phyloP scores from a whole-genome alignment of 345 rosid genomes.

The Crucihimalaya himalaica region DNA sequence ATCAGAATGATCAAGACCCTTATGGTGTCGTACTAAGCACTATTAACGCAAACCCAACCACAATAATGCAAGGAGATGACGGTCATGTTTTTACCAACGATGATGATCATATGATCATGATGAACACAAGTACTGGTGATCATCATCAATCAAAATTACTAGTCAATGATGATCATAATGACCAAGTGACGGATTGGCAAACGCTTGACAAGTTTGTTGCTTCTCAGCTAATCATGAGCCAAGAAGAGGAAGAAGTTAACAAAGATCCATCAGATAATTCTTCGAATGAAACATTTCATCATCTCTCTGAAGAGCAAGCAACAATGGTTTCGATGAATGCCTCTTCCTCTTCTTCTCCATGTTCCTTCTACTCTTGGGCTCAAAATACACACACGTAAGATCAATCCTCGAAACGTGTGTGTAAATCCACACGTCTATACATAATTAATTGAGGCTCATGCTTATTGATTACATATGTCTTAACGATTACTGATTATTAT shows the following conservation, averaged over 20 bases:
- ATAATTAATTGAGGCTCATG: slow-evolving; percentile 1
- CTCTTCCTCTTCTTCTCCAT: slow-evolving; percentile 32
- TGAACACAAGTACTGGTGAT: slow-evolving; percentile 27
- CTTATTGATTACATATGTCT: slow-evolving; percentile 19
- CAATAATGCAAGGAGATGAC: slow-evolving; percentile 30
- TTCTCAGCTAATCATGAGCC: slow-evolving; percentile 40
- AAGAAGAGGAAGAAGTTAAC: slow-evolving; percentile 39
- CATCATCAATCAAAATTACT: slow-evolving; percentile 24
- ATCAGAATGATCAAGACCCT: slow-evolving; percentile 33
- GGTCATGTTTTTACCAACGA: slow-evolving; percentile 25
- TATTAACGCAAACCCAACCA: slow-evolving; percentile 34
- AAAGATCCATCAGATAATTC: slow-evolving; percentile 38
- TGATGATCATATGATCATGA: slow-evolving; percentile 36
- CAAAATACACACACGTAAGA: slow-evolving; percentile 35
- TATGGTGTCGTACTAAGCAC: slow-evolving; percentile 37
- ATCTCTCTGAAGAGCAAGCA: slow-evolving; percentile 34
- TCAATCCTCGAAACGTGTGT: slow-evolving; percentile 13
- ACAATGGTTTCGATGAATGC: slow-evolving; percentile 38
- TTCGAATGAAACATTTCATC: slow-evolving; percentile 37
- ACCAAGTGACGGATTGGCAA: slow-evolving; percentile 43
- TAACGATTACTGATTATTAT: slow-evolving; percentile 27
- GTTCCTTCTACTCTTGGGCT: slow-evolving; percentile 41
- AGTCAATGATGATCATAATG: slow-evolving; percentile 35
- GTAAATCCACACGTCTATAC: slow-evolving; percentile 3
- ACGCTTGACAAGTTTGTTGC: slow-evolving; percentile 45